Percentiles rank a stretch among this genome's conserved stretches.
These are phyloP conservation scores for Davidsoniella australis DNA, from an alignment of 2,329 filamentous ascomycete species.

Conservation along the genomic window DNA sequence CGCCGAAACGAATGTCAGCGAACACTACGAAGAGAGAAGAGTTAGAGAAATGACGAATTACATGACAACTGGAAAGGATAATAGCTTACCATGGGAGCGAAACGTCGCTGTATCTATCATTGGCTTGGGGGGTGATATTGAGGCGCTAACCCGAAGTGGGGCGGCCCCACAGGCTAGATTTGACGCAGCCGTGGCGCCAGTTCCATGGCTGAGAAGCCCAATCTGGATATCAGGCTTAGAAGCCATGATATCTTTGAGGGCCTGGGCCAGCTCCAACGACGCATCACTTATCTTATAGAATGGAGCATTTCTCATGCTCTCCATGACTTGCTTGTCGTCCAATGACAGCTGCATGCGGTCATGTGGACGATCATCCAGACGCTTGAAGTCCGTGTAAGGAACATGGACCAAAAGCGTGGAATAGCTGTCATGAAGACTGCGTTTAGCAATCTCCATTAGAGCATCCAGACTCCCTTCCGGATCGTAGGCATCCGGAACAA, in stretches of 20 bases:
- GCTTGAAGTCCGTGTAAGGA: not conserved
- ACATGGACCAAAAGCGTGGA: not conserved
- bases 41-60: not conserved
- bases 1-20: slow-evolving; percentile 3
- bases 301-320: no score
- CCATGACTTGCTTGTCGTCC: no score
- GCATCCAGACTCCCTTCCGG: no score
- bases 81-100: not conserved
- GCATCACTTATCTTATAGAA: not conserved
- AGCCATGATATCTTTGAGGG: not conserved
- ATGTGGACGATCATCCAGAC: not conserved
- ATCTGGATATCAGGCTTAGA: not conserved
- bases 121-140: not conserved
- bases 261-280: slow-evolving; percentile 1
- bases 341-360: no score
- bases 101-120: not conserved
- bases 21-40: not conserved
- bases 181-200: slow-evolving; percentile 2
- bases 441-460: no score
- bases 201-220: not conserved
- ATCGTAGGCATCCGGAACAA: no score
- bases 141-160: slow-evolving; percentile 1
- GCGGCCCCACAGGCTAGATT: slow-evolving; percentile 1
- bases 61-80: not conserved
- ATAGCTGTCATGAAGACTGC: no score